Evolutionary conservation across 495 filamentous ascomycete genomes (phyloP).

Genomic region (Neurospora sp.): DNA sequence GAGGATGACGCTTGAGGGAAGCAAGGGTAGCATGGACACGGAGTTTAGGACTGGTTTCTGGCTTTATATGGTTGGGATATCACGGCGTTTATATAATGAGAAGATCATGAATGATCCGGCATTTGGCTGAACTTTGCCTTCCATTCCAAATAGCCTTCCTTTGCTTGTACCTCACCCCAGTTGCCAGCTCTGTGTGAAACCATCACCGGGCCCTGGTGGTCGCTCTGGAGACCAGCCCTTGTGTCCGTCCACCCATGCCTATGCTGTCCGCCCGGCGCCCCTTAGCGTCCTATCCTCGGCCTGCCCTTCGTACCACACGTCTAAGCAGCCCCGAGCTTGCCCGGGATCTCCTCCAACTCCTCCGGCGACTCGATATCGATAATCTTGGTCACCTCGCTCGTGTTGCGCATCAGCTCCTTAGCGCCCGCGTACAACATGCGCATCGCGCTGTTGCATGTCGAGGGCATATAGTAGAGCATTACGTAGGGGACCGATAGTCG

Average conservation of each 20-base stretch:
- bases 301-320: neutral
- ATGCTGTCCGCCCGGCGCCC: neutral
- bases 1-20: constrained; percentile 7
- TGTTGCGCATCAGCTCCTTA: constrained; percentile 88
- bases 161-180: neutral
- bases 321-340: constrained; percentile 47
- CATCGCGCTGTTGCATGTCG: constrained; percentile 70
- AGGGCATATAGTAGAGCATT: constrained; percentile 84
- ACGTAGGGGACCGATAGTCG: constrained; percentile 63
- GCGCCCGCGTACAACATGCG: constrained; percentile 94
- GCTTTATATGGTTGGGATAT: neutral
- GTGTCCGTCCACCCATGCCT: neutral
- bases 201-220: neutral
- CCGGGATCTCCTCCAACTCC: constrained; percentile 65
- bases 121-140: neutral
- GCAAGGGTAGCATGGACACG: neutral
- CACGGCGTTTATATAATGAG: constrained; percentile 1
- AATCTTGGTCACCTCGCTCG: constrained; percentile 71
- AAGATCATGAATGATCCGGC: neutral
- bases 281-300: neutral
- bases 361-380: constrained; percentile 70
- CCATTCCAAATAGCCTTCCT: neutral
- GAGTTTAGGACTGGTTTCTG: neutral
- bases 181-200: neutral
- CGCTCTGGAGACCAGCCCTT: neutral